Conservation (phyloP, 805 yeast genomes). For the Debaryomyces maramus region DNA sequence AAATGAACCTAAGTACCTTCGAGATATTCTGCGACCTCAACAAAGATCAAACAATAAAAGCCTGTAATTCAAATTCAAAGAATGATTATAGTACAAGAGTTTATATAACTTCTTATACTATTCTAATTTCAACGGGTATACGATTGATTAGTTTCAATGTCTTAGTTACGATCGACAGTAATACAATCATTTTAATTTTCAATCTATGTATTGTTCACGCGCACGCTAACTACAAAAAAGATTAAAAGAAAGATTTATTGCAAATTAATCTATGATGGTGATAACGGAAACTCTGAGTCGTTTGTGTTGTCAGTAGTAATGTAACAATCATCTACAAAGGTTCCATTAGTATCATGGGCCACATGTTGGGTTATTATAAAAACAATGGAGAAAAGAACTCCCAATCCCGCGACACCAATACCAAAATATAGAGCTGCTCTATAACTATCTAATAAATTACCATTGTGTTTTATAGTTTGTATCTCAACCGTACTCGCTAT, state of each 20-base stretch:
- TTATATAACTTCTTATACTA: no score
- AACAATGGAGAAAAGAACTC: constrained; percentile 30
- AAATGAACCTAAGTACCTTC: no score
- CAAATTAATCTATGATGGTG: constrained; percentile 2
- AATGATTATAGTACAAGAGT: no score
- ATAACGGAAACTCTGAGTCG: no score
- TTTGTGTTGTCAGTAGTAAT: background rate
- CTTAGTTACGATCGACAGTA: no score
- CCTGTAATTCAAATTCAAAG: no score
- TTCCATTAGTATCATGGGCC: constrained; percentile 8
- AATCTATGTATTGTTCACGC: no score
- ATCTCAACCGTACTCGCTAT: constrained; percentile 66
- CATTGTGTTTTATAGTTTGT: constrained; percentile 15
- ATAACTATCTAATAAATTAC: constrained; percentile 41
- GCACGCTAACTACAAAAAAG: background rate
- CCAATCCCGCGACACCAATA: constrained; percentile 57
- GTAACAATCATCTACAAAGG: constrained; percentile 7
- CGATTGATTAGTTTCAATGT: no score
- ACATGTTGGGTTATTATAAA: constrained; percentile 20
- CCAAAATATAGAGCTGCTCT: constrained; percentile 61
- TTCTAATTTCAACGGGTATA: no score
- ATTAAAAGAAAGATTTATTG: background rate
- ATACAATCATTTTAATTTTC: no score
- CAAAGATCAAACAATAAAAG: no score
- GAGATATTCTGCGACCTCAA: no score